Evolutionary conservation across 352 stramenopile genomes (phyloP), one percentile per base, ranked within the genome.

Genomic region (Globisporangium barbulae): DNA sequence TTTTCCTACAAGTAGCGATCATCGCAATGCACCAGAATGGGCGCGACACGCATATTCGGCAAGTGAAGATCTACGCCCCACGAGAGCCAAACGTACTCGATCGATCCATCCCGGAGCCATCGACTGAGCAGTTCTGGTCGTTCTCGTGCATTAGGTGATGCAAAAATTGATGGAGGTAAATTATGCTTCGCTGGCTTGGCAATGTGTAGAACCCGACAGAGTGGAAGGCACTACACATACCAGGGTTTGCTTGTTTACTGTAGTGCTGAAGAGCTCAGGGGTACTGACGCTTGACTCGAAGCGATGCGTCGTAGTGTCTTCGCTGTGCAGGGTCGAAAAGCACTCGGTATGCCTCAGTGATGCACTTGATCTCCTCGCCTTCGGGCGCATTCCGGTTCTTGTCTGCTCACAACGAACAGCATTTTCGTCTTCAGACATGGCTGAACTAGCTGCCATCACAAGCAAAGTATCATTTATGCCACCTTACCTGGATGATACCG

Each of bases 11-110:
- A 68, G 97, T 99, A 55, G 94, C 90, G 31, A 89, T 99, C 57
- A 72, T 97, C 7, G 90, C 90, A 21, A 99, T 99, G 97, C 97
- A 99, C 74, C 97, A 99, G 78, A 99, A 99, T 77, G 97, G 97
- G 33, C 78, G 93, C 30, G 97, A 99, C 68, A 98, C 95, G 12
- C 96, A 99, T 66, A 93, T 98, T 30, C 86, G 97, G 30, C 94
- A 98, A 57, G 83, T 98, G 39, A 98, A 97, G 60, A 75, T 98
- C 50, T 98, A 89, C 70, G 83, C 92, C 19, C 89, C 92, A 17
- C 73, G 91, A 5, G 73, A 90, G 63, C 30, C 65, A 25, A 83
- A 78, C 25, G 63, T 74, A 19, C 61, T 93, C 10, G 79, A 87
- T 62, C 79, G 70, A 60, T 78, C 65, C 4, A 64, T 86, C 22